A percentile compares a stretch with the other conserved stretches of the same genome.
Conservation (phyloP, 768 basidiomycete genomes). For the Lentinus brumalis region DNA sequence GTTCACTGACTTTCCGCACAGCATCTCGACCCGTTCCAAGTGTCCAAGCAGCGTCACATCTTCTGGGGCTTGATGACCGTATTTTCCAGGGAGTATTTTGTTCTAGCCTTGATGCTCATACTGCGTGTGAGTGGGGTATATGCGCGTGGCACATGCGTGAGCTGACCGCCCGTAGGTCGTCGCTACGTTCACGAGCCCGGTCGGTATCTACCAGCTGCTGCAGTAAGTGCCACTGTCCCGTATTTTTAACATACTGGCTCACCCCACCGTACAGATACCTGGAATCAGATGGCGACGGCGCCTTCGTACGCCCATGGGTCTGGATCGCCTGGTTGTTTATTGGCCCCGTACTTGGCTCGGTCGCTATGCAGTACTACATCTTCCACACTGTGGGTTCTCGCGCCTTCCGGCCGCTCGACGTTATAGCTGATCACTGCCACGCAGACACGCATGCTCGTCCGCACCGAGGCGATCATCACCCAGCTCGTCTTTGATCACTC, state of each 20-base stretch:
- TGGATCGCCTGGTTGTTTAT: conserved; percentile 60
- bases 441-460: conserved; percentile 40
- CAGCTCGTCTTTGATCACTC: conserved; percentile 60
- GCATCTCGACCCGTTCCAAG: conserved; percentile 35
- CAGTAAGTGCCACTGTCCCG: conserved; percentile 20
- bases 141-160: too few species aligned
- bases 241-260: neutral
- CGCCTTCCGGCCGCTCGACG: neutral
- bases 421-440: neutral
- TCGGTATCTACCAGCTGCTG: conserved; percentile 39
- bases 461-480: conserved; percentile 48
- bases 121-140: conserved; percentile 2
- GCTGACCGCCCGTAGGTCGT: conserved; percentile 14
- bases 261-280: conserved; percentile 46
- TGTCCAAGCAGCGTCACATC: conserved; percentile 23
- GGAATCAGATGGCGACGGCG: conserved; percentile 52
- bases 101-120: conserved; percentile 11
- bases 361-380: conserved; percentile 58
- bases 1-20: conserved; percentile 4
- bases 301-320: conserved; percentile 63
- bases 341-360: conserved; percentile 44
- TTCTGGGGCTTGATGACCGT: conserved; percentile 29
- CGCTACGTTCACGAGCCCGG: conserved; percentile 31
- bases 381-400: conserved; percentile 24
- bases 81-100: conserved; percentile 22